These are phyloP conservation scores for Ceratobasidium theobromae DNA, from an alignment of 1,284 basidiomycete species.

Conservation along the genomic window DNA sequence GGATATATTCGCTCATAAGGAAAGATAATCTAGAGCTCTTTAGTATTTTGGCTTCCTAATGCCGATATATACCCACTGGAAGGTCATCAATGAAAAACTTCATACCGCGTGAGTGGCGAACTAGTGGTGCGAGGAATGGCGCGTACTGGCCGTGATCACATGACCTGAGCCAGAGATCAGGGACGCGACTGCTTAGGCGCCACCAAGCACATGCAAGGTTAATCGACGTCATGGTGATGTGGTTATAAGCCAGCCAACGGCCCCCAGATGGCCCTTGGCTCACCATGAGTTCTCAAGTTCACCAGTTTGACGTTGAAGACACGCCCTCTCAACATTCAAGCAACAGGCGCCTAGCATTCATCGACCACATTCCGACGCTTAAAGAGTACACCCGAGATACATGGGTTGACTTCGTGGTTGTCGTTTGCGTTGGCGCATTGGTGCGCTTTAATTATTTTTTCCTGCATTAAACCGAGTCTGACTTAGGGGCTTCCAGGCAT, in stretches of 20 bases:
- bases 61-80: conserved; percentile 58
- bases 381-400: conserved; percentile 27
- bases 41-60: conserved; percentile 16
- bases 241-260: neutral
- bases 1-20: conserved; percentile 91
- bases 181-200: neutral
- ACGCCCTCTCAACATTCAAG: neutral
- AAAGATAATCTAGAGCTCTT: conserved; percentile 69
- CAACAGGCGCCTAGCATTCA: conserved; percentile 19
- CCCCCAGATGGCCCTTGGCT: neutral
- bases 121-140: conserved; percentile 19
- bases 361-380: conserved; percentile 25
- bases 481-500: neutral
- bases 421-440: conserved; percentile 18
- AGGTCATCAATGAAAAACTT: conserved; percentile 96
- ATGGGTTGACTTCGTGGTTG: conserved; percentile 16
- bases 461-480: neutral
- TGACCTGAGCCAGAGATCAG: neutral
- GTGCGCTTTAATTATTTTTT: neutral
- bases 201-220: conserved; percentile 18
- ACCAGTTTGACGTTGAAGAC: neutral
- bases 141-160: conserved; percentile 10
- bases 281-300: conserved; percentile 2
- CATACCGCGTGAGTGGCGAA: too few species aligned
- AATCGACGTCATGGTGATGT: neutral